Conservation (phyloP, 108 stramenopile genomes). For the Fistulifera pelliculosa region DNA sequence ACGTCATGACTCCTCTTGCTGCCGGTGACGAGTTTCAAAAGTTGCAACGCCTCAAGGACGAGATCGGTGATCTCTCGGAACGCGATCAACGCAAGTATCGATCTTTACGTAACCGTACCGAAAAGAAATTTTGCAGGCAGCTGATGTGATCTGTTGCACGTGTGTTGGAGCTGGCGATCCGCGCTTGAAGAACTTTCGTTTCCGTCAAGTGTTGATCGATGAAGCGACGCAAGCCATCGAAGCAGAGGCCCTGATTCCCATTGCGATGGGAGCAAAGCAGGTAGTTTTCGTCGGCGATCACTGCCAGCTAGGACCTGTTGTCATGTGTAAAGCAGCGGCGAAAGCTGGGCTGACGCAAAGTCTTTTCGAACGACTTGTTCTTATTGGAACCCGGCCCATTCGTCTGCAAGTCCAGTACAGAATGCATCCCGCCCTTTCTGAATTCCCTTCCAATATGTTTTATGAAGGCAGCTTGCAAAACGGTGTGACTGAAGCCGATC, state of each 20-base stretch:
- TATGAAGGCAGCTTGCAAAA: conserved; percentile 98
- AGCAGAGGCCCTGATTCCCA: conserved; percentile 94
- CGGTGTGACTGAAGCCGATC: conserved; percentile 94
- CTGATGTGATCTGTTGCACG: conserved; percentile 98
- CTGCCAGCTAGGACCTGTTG: conserved; percentile 96
- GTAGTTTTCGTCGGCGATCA: conserved; percentile 99
- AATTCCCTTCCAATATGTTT: conserved; percentile 98
- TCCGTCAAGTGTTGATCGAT: conserved; percentile 96
- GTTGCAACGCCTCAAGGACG: conserved; percentile 87
- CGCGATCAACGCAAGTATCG: conserved; percentile 90
- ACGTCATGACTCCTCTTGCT: conserved; percentile 81
- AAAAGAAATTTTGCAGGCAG: conserved; percentile 94
- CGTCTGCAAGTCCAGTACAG: conserved; percentile 98
- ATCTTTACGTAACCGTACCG: conserved; percentile 62
- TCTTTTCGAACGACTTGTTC: conserved; percentile 93
- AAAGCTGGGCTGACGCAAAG: conserved; percentile 91
- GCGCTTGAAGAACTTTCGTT: conserved; percentile 90
- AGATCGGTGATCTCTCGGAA: conserved; percentile 88
- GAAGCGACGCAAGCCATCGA: conserved; percentile 99
- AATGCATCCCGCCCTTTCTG: conserved; percentile 96
- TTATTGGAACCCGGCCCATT: conserved; percentile 91
- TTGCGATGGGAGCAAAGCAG: conserved; percentile 95
- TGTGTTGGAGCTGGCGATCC: conserved; percentile 98
- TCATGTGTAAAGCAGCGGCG: conserved; percentile 97
- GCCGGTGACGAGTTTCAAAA: conserved; percentile 88